Conservation (phyloP, 495 filamentous ascomycete species). For the Neurospora sp. region DNA sequence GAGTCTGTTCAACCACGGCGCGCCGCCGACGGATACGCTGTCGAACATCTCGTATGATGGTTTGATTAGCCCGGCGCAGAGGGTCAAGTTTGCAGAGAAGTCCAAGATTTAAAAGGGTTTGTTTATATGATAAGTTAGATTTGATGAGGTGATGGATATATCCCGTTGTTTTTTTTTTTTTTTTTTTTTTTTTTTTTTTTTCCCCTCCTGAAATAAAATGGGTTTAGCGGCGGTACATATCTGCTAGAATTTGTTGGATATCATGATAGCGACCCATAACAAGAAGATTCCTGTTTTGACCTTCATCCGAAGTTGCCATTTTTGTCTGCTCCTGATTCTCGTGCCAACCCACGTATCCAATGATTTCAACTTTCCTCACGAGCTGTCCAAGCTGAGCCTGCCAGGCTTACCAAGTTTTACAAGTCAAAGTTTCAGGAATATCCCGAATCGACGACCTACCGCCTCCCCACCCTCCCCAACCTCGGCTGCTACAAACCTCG, state of each 20-base stretch:
- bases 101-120: not conserved
- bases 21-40: constrained; percentile 59
- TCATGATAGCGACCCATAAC: not conserved
- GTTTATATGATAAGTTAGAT: not conserved
- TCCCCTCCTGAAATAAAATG: not conserved
- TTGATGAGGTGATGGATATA: not conserved
- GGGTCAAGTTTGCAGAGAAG: constrained; percentile 10
- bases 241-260: not conserved
- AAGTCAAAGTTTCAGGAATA: not conserved
- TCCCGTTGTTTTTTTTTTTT: not conserved
- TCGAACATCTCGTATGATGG: constrained; percentile 32
- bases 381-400: not conserved
- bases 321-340: not conserved
- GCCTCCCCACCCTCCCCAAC: not conserved
- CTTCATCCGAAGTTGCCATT: not conserved
- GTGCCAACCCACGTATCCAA: not conserved
- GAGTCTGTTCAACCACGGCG: constrained; percentile 59
- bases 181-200: not conserved
- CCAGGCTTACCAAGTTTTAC: not conserved
- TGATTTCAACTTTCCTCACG: not conserved
- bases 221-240: not conserved
- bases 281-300: not conserved
- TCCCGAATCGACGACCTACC: not conserved
- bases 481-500: not conserved
- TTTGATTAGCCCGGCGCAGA: constrained; percentile 33